Conservation (phyloP, 2,329 filamentous ascomycete species). For the Talaromyces islandicus region DNA sequence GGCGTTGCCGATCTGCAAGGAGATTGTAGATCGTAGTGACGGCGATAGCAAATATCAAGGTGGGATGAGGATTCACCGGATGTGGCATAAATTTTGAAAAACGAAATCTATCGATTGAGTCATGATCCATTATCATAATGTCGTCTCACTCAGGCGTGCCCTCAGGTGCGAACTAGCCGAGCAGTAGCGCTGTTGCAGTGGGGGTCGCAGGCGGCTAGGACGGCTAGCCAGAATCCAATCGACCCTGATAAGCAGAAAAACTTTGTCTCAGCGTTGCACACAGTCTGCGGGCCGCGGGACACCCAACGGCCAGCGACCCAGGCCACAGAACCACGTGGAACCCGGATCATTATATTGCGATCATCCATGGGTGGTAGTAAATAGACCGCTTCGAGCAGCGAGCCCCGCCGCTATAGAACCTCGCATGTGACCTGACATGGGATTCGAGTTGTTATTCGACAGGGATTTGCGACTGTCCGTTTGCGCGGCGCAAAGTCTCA, state of each 20-base stretch:
- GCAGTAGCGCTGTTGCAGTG: background rate
- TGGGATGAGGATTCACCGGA: background rate
- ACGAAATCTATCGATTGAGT: background rate
- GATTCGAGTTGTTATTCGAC: background rate
- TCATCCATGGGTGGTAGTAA: background rate
- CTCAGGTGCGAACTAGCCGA: background rate
- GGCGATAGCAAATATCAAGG: background rate
- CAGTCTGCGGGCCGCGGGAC: background rate
- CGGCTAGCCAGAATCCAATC: background rate
- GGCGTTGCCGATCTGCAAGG: background rate
- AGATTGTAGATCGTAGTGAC: background rate
- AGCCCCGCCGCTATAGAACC: background rate
- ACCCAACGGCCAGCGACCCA: background rate
- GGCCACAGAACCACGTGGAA: background rate
- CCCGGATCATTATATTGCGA: background rate
- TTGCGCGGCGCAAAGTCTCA: background rate
- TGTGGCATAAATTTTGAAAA: background rate
- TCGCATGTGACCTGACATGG: background rate
- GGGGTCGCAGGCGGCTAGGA: background rate
- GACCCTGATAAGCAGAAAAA: background rate
- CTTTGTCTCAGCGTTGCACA: background rate
- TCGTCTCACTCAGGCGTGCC: background rate
- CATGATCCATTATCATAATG: background rate
- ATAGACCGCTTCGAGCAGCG: background rate
- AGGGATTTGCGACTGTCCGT: background rate